Evolutionary conservation across 768 basidiomycete genomes (phyloP).

Genomic region (Lentinula raphanica): DNA sequence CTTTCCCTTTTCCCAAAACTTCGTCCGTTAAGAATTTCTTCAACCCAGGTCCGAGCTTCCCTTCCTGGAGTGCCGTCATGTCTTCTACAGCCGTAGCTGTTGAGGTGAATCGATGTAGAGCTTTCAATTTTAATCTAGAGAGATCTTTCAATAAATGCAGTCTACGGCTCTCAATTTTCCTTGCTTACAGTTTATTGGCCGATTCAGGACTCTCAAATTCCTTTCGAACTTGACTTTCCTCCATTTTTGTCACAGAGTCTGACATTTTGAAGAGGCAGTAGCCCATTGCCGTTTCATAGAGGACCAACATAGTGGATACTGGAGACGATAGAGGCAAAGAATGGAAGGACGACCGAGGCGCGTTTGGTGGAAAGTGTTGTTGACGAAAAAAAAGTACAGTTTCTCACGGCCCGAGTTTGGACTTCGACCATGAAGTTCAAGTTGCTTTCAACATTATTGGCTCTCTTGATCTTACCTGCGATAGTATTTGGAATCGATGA

Average conservation of each 20-base stretch:
- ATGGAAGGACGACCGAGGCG: background rate
- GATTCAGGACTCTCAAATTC: conserved; percentile 91
- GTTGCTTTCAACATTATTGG: background rate
- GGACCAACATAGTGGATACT: conserved; percentile 70
- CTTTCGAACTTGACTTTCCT: conserved; percentile 74
- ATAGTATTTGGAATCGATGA: background rate
- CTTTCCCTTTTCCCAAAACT: conserved; percentile 84
- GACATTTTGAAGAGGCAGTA: conserved; percentile 97
- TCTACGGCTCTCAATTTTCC: conserved; percentile 7
- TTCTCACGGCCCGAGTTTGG: background rate
- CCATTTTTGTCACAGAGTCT: conserved; percentile 81
- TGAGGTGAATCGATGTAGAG: conserved; percentile 92
- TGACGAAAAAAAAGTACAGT: background rate
- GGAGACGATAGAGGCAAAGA: background rate
- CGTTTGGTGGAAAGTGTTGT: background rate
- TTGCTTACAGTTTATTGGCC: conserved; percentile 84
- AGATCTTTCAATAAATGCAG: background rate
- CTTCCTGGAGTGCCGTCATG: conserved; percentile 85
- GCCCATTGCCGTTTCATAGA: conserved; percentile 94
- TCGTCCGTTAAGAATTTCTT: conserved; percentile 90
- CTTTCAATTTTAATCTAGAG: conserved; percentile 84
- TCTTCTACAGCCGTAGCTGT: conserved; percentile 98
- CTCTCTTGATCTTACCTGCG: background rate
- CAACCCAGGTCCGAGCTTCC: conserved; percentile 88
- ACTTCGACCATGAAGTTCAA: background rate